Base-by-base conservation (phyloP, 2,329 filamentous ascomycete species). In the Arthrobotrys megalospora region DNA sequence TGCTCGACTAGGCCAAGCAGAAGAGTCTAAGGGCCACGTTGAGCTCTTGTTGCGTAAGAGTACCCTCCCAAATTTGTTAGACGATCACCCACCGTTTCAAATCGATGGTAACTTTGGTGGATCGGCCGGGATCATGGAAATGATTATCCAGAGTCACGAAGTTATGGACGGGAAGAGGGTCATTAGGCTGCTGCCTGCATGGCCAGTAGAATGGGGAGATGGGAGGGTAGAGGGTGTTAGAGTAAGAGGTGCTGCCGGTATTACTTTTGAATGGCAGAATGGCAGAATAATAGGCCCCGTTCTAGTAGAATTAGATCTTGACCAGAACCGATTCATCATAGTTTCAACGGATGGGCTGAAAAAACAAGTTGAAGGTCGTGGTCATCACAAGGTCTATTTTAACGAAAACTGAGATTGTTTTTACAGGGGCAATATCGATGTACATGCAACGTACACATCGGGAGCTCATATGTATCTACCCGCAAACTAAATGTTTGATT, bases 71-170 rank as follows among this genome's bases (percentile, higher is more conserved):
- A 87, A 87, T 80, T 80, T 87, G 69, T 79, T 87, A 1, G 86
- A 87, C 63, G 84, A 83, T 6, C 85, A 86, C 52, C 86, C 85
- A 0, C 85, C 85, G 11, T 87, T 87, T 78, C 86, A 88, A 78
- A 87, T 87, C 21, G 86, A 88, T 80, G 86, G 86, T 0, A 88
- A 88, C 66, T 86, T 87, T 76, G 87, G 87, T 0, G 85, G 85
- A 0, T 84, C 84, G n/a, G 85, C 85, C 2, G 87, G 85, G 1
- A 85, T 88, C 12, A 79, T 85, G 0, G 86, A 87, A 81, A 86
- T 85, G 82, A 73, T 87, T 38, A 75, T 87, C 12, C 86, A 87
- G 79, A 84, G 83, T 45, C 83, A 84, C 36, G 67, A 72, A 16
- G 5, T 52, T 43, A 16, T 19, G 3, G 28, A 64, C 41, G 67